Base-by-base conservation (phyloP, 257 asterid species). In the Fraxinus anomala region DNA sequence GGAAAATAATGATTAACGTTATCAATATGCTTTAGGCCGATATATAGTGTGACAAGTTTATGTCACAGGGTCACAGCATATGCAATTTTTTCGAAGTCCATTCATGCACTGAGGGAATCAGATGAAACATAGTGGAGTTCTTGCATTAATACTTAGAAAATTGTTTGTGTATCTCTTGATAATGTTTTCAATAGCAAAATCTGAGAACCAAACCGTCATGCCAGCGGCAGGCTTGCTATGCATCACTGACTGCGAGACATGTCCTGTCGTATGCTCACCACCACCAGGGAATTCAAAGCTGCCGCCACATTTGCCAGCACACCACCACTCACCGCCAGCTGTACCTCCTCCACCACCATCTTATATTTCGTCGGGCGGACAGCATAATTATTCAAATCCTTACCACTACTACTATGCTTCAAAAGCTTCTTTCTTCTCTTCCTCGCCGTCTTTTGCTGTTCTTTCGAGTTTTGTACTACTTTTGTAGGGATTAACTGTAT, bases 211-310 rank as follows among this genome's bases (percentile, higher is more conserved):
- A 76, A 72, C 84, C 19, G 31, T 59, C 66, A 21, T n/a, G 16
- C 82, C 90, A 13, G 69, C 83, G 6, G 68, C 85, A 30, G 82
- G 87, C 72, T 74, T 89, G 79, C 77, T 90, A 17, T 94, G 97
- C 86, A 88, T 92, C 4, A 92, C 95, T 77, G 95, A 92, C 6
- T 92, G 97, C 51, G 82, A 66, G 17, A 83, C 94, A 0, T 94
- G 98, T 81, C 96, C 98, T 1, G 86, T 83, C 80, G 87, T 88
- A 13, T 94, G 98, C 86, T 90, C 97, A 0, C 86, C 95, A 28
- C 70, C 89, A 0, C 73, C 78, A 51, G 56, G 17, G 72, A 76
- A 17, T 33, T 6, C 83, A 31, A 82, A 71, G 23, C 78, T 83
- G 36, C 75, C 76, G 1, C 80, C 81, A 7, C 42, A 80, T 1